Evolutionary conservation across 1,139 yeast genomes (phyloP), one percentile per base, ranked within the genome.

Genomic region (Pichia sp.): DNA sequence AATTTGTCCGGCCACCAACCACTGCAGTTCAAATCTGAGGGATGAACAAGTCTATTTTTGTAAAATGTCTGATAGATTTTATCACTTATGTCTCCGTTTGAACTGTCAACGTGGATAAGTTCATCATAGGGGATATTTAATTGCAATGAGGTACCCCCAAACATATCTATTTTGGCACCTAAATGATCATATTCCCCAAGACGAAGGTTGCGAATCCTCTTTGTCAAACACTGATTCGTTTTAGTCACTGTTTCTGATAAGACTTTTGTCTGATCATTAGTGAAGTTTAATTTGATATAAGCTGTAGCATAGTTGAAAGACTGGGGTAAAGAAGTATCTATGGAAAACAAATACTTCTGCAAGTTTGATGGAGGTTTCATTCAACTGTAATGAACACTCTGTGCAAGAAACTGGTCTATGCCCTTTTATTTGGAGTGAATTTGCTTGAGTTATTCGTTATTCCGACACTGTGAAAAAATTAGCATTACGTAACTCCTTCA

Each of bases 101-200:
- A 16, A 16, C 23, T 16, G 23, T 16, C 23, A 16, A 16, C 23
- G 23, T 16, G 23, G 23, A 16, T 16, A 42, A 1, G 50, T 49
- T 7, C 33, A 4, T 53, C 53, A 35, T 55, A 57, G 0, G 61
- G 62, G 2, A 55, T 29, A 8, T 52, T 52, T 47, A 33, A 36
- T 43, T 10, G 52, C 11, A 29, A 49, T 44, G 34, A 42, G 5
- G 35, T 29, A 8, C 39, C 36, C 2, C 36, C 37, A 5, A 27
- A 39, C 11, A 34, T 34, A 8, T 34, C 10, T 27, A 43, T 45
- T 5, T 44, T 45, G 1, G 43, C 23, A 2, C 27, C 4, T 2
- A 36, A 26, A 9, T 40, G 7, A 33, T 47, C 44, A 36, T 40
- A 52, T 4, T 38, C 26, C 9, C 55, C 55, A 7, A n/a, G 26